A percentile compares a stretch with the other conserved stretches of the same genome.
Conservation (phyloP, 1,139 yeast species). For the Blastobotrys indianensis region DNA sequence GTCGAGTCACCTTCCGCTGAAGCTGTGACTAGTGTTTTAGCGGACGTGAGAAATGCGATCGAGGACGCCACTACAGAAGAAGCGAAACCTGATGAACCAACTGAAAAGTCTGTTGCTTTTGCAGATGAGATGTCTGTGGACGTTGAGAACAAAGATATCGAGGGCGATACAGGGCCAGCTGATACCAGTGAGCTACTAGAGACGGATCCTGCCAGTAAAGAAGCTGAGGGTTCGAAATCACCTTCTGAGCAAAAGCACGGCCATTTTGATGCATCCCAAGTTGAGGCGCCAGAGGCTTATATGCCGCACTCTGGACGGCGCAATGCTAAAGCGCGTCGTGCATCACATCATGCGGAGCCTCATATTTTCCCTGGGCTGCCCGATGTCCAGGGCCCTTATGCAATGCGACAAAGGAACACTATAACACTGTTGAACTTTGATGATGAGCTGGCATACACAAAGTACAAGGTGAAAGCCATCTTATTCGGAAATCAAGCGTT, state of each 20-base stretch:
- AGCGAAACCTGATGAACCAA: slow-evolving; percentile 2
- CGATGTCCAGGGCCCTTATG: slow-evolving; percentile 27
- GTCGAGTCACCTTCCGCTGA: no score
- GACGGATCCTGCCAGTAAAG: neutral
- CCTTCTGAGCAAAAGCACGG: neutral
- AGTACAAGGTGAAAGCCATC: slow-evolving; percentile 39
- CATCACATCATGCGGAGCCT: no score
- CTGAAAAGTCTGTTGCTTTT: neutral
- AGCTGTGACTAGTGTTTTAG: no score
- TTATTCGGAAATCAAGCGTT: slow-evolving; percentile 57
- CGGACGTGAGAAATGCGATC: neutral
- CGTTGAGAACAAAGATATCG: neutral
- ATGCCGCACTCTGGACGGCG: neutral
- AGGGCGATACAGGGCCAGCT: no score
- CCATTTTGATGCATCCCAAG: slow-evolving; percentile 5
- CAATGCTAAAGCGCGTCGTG: neutral
- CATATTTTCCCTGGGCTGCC: slow-evolving; percentile 9
- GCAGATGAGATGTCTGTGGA: neutral
- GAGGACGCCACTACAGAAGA: neutral
- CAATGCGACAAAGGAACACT: slow-evolving; percentile 11
- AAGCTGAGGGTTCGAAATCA: neutral
- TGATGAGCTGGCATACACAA: slow-evolving; percentile 24
- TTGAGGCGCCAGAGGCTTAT: slow-evolving; percentile 5
- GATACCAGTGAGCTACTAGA: no score
- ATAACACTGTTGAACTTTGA: slow-evolving; percentile 29